These are phyloP conservation scores for Boletellus dicymbophilus DNA, from an alignment of 1,284 basidiomycete genomes.

Conservation along the genomic window DNA sequence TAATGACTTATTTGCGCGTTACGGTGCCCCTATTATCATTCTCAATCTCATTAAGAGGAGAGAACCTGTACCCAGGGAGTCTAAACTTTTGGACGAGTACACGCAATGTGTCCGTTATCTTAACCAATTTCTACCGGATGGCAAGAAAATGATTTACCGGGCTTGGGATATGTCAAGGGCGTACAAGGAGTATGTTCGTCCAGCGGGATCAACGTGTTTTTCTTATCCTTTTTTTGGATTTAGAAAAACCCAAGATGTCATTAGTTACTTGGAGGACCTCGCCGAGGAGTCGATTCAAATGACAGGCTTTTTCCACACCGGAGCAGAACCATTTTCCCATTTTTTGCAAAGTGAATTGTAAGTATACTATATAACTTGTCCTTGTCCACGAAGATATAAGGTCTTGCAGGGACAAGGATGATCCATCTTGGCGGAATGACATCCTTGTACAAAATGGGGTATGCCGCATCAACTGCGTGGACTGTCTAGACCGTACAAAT, in stretches of 20 bases:
- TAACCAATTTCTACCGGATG: conserved; percentile 91
- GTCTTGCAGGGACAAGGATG: conserved; percentile 16
- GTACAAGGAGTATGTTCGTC: conserved; percentile 74
- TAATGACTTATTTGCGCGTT: conserved; percentile 88
- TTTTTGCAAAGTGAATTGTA: conserved; percentile 48
- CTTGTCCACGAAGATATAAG: neutral
- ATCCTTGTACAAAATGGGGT: conserved; percentile 92
- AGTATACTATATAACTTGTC: conserved; percentile 26
- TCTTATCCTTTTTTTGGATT: neutral
- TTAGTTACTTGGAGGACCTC: conserved; percentile 93
- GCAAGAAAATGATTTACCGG: conserved; percentile 88
- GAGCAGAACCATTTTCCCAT: conserved; percentile 76
- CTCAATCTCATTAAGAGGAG: conserved; percentile 95
- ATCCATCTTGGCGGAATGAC: conserved; percentile 52
- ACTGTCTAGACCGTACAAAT: conserved; percentile 97
- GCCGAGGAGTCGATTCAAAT: conserved; percentile 93
- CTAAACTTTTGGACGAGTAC: conserved; percentile 92
- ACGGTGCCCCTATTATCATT: conserved; percentile 90
- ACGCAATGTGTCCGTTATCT: conserved; percentile 92
- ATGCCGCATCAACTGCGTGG: conserved; percentile 91
- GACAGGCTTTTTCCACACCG: conserved; percentile 95
- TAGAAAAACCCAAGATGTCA: conserved; percentile 95
- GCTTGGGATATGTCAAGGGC: conserved; percentile 97
- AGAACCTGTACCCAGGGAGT: conserved; percentile 84
- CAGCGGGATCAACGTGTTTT: neutral